These are phyloP conservation scores for Rhizopogon roseolus DNA, from an alignment of 768 basidiomycete species.

Conservation along the genomic window DNA sequence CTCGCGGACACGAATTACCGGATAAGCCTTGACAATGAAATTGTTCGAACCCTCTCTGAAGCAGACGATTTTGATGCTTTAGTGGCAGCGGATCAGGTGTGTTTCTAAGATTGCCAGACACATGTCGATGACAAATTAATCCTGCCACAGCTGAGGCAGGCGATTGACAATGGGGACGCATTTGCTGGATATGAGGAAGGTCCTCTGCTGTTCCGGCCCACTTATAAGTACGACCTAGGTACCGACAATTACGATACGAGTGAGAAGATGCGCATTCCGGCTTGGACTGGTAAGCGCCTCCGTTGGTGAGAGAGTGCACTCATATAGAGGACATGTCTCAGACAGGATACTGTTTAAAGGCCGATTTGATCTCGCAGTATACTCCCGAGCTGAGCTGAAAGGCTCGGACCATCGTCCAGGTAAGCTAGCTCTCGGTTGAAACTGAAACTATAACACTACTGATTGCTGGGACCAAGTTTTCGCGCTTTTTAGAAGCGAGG, in stretches of 20 bases:
- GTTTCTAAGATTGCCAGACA: slow-evolving; percentile 11
- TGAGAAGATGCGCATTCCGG: slow-evolving; percentile 94
- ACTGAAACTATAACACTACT: not conserved
- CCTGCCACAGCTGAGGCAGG: slow-evolving; percentile 56
- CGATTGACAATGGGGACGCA: slow-evolving; percentile 65
- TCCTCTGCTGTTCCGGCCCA: slow-evolving; percentile 86
- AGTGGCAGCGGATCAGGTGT: slow-evolving; percentile 81
- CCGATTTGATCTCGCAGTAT: slow-evolving; percentile 67
- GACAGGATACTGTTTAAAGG: slow-evolving; percentile 94
- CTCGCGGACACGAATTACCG: slow-evolving; percentile 95
- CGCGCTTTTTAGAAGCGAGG: slow-evolving; percentile 71
- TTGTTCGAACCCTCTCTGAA: slow-evolving; percentile 63
- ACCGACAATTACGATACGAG: slow-evolving; percentile 90
- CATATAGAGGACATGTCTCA: slow-evolving; percentile 25
- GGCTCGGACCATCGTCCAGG: slow-evolving; percentile 98
- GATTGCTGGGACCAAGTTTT: slow-evolving; percentile 51
- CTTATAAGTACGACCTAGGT: slow-evolving; percentile 85
- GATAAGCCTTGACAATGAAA: slow-evolving; percentile 80
- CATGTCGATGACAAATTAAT: slow-evolving; percentile 1
- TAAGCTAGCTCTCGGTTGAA: slow-evolving; percentile 20
- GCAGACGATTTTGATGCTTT: slow-evolving; percentile 68
- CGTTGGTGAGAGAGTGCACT: not conserved
- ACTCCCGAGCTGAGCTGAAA: slow-evolving; percentile 78
- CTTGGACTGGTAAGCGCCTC: slow-evolving; percentile 80
- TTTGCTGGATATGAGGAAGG: slow-evolving; percentile 89